Conservation (phyloP, 1,284 basidiomycete species). For the Takashimella tepidaria region DNA sequence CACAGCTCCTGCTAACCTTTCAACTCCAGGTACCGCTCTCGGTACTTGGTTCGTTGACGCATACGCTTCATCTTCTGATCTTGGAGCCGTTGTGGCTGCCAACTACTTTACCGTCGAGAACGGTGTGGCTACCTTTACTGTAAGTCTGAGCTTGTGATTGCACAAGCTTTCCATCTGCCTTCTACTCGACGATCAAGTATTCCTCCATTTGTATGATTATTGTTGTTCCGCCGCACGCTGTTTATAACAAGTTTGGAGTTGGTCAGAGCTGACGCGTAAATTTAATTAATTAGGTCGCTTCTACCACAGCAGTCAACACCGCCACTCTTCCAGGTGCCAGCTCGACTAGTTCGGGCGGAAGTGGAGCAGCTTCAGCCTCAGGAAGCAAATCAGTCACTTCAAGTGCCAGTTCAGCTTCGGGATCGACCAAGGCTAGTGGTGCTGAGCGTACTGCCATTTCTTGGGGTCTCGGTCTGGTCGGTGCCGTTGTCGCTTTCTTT, state of each 20-base stretch:
- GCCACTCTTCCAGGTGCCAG: constrained; percentile 52
- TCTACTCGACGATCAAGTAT: no score
- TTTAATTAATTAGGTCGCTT: constrained; percentile 30
- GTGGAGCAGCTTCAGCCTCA: constrained; percentile 7
- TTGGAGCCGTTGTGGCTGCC: constrained; percentile 46
- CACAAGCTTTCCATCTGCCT: no score
- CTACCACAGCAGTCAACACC: constrained; percentile 61
- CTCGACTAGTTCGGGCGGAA: constrained; percentile 18
- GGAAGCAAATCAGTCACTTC: constrained; percentile 8
- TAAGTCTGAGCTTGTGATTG: constrained; percentile 25
- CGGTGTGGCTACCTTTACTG: constrained; percentile 56
- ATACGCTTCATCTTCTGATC: constrained; percentile 39
- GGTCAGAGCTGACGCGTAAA: neutral
- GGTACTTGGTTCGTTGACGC: constrained; percentile 53
- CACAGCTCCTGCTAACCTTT: constrained; percentile 57
- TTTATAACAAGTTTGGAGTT: neutral
- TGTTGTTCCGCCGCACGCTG: no score
- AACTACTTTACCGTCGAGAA: constrained; percentile 72
- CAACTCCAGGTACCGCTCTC: constrained; percentile 54
- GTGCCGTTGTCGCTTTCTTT: neutral
- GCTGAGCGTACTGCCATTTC: neutral
- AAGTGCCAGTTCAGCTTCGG: constrained; percentile 15
- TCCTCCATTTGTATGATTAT: no score
- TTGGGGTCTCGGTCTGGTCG: neutral
- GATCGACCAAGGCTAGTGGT: constrained; percentile 5